Conservation (phyloP, 345 rosid genomes). For the Lepidium didymum region DNA sequence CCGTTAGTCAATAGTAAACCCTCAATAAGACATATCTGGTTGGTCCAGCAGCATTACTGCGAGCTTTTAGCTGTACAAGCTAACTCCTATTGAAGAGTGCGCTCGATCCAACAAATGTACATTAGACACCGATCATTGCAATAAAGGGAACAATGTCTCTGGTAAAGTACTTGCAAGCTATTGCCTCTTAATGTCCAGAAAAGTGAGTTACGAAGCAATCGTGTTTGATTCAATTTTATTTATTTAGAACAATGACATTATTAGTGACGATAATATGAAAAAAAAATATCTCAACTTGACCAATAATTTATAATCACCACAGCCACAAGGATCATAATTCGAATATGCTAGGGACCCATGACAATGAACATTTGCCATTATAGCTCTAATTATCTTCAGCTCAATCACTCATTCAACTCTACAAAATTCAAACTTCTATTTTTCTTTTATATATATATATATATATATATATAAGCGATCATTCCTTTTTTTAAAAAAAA, state of each 20-base stretch:
- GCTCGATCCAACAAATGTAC: slow-evolving; percentile 22
- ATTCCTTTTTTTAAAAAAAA: no score
- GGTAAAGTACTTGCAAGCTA: slow-evolving; percentile 9
- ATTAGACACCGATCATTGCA: slow-evolving; percentile 27
- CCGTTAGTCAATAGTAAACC: no score
- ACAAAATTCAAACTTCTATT: neutral
- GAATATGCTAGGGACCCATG: neutral
- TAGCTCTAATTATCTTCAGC: neutral
- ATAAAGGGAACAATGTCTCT: slow-evolving; percentile 28
- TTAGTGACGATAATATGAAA: neutral
- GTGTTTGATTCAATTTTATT: no score
- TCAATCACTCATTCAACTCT: neutral
- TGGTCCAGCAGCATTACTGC: no score
- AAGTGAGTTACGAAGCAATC: neutral
- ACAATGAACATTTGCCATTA: neutral
- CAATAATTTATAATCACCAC: neutral
- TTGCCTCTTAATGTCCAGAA: neutral
- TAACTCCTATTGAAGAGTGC: slow-evolving; percentile 31
- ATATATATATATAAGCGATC: no score
- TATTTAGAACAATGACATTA: no score
- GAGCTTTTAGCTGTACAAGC: neutral
- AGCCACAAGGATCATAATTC: neutral
- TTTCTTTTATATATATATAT: no score
- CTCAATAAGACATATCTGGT: no score
- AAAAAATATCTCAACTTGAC: neutral